Evolutionary conservation across 176 grass and related monocot genomes (phyloP).

Genomic region (Eleusine coracana): DNA sequence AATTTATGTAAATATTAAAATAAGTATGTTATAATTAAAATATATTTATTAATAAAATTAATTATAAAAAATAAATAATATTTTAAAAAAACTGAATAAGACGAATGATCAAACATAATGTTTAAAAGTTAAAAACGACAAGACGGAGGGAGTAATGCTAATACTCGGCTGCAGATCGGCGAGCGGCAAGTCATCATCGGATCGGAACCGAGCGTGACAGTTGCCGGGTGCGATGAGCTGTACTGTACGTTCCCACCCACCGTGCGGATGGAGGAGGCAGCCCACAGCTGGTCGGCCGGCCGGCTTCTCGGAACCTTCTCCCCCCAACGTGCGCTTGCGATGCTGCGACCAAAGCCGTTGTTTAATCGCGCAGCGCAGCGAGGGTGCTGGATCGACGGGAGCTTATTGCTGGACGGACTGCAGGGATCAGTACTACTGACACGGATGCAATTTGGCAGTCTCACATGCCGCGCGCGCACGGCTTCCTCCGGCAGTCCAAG

Average conservation of each 20-base stretch:
- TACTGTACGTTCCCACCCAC: neutral
- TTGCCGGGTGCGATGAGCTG: neutral
- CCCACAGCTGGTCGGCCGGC: neutral
- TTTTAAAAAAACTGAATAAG: too few species aligned
- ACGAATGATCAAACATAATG: too few species aligned
- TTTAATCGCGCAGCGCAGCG: neutral
- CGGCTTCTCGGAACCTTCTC: conserved; percentile 46
- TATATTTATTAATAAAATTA: too few species aligned
- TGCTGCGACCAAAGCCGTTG: neutral
- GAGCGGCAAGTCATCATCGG: neutral
- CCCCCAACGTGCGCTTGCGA: neutral
- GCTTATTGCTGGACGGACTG: too few species aligned
- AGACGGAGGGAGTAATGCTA: too few species aligned
- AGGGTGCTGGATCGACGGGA: neutral
- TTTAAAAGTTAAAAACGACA: too few species aligned
- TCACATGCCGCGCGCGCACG: neutral
- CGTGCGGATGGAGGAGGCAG: neutral
- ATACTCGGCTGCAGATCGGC: neutral
- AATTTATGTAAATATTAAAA: too few species aligned
- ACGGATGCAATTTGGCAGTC: neutral
- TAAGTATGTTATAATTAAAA: too few species aligned
- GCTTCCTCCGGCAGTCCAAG: neutral
- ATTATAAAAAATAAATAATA: too few species aligned
- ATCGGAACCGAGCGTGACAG: neutral
- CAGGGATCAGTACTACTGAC: neutral